Conservation (phyloP, 2,329 filamentous ascomycete species). For the Amylocarpus encephaloides region DNA sequence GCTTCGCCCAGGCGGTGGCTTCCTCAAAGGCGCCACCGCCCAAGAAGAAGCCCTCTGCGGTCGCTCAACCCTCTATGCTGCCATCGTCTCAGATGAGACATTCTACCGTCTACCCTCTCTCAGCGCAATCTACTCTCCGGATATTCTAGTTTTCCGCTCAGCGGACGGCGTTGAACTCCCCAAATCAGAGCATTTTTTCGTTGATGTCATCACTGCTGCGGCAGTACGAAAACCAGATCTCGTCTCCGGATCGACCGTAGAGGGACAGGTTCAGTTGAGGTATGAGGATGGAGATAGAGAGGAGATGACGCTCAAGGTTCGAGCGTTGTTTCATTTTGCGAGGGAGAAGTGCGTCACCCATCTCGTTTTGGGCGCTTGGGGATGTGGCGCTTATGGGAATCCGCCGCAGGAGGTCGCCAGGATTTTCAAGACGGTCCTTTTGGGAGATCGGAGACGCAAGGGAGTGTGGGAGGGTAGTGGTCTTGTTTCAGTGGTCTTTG, state of each 20-base stretch:
- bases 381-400: slow-evolving; percentile 62
- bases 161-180: slow-evolving; percentile 40
- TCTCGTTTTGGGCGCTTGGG: slow-evolving; percentile 61
- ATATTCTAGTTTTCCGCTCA: slow-evolving; percentile 44
- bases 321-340: slow-evolving; percentile 34
- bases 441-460: background rate
- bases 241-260: background rate
- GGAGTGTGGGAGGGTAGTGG: slow-evolving; percentile 31
- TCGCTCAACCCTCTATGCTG: slow-evolving; percentile 48
- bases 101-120: slow-evolving; percentile 27
- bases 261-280: background rate
- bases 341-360: slow-evolving; percentile 46
- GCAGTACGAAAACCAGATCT: slow-evolving; percentile 18
- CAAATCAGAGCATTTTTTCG: slow-evolving; percentile 14
- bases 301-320: slow-evolving; percentile 27
- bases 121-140: slow-evolving; percentile 53
- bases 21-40: slow-evolving; percentile 52
- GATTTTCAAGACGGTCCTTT: slow-evolving; percentile 49
- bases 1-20: slow-evolving; percentile 53
- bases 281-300: slow-evolving; percentile 28
- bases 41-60: slow-evolving; percentile 67
- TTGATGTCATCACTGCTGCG: slow-evolving; percentile 25
- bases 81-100: slow-evolving; percentile 38
- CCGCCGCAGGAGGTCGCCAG: slow-evolving; percentile 54
- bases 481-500: background rate